Conservation (phyloP, 805 yeast species). For the Saccharomyces kudriavzevii region DNA sequence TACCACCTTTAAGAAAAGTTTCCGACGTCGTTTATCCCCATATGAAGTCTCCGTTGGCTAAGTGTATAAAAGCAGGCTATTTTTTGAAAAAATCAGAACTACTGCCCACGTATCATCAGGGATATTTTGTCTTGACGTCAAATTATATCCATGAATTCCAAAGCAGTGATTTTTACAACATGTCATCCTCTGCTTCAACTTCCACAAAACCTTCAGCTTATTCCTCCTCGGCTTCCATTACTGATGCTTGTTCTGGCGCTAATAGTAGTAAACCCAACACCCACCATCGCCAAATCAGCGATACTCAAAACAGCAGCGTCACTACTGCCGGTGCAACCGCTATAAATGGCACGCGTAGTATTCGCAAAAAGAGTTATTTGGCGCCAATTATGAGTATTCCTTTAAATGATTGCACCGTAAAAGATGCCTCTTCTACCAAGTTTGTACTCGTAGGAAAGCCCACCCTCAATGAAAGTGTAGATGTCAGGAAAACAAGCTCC, state of each 20-base stretch:
- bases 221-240: not conserved
- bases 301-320: conserved; percentile 8
- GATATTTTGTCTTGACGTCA: conserved; percentile 61
- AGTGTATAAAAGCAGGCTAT: conserved; percentile 51
- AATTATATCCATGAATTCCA: conserved; percentile 62
- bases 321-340: not conserved
- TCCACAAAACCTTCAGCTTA: not conserved
- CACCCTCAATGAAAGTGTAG: conserved; percentile 13
- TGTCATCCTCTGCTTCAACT: conserved; percentile 1
- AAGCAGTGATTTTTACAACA: conserved; percentile 28
- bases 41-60: conserved; percentile 43
- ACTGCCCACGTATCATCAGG: conserved; percentile 50
- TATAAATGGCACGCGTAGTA: not conserved
- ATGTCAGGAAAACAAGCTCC: conserved; percentile 6
- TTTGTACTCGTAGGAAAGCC: conserved; percentile 34
- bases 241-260: not conserved
- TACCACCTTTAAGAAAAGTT: conserved; percentile 39
- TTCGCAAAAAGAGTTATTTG: conserved; percentile 42
- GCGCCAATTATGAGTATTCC: conserved; percentile 37
- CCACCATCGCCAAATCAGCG: conserved; percentile 2
- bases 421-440: conserved; percentile 32
- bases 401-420: conserved; percentile 30
- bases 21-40: conserved; percentile 47
- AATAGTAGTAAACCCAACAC: not conserved
- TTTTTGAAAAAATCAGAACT: conserved; percentile 55